A percentile compares a stretch with the other conserved stretches of the same genome.
phyloP scores from a whole-genome alignment of 164 flowering plant genomes.

The Piper betle region DNA sequence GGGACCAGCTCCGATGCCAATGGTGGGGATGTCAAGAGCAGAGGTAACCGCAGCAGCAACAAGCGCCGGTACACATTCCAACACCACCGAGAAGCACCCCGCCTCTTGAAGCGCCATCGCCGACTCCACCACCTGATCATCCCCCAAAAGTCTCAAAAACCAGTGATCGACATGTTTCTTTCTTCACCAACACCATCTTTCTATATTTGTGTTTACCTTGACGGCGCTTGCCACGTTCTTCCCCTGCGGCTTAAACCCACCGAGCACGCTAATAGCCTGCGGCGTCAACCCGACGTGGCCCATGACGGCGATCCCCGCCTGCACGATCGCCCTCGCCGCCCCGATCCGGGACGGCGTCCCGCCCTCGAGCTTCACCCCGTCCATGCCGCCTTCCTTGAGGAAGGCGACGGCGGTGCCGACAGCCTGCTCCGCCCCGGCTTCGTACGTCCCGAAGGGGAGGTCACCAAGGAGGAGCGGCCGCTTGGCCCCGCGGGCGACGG shows the following conservation, averaged over 20 bases:
- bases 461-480: constrained; percentile 80
- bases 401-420: constrained; percentile 75
- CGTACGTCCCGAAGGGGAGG: constrained; percentile 82
- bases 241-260: constrained; percentile 98
- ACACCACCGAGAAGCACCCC: constrained; percentile 84
- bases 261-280: constrained; percentile 95
- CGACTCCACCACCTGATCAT: constrained; percentile 92
- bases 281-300: constrained; percentile 97
- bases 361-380: constrained; percentile 93
- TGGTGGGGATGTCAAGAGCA: constrained; percentile 75
- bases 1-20: constrained; percentile 95
- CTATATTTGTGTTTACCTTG: constrained; percentile 38
- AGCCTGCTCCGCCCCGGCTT: constrained; percentile 68
- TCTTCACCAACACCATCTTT: too few relatives aligned
- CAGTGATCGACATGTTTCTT: not conserved
- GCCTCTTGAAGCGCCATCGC: constrained; percentile 84
- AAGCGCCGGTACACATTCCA: constrained; percentile 87
- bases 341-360: constrained; percentile 76
- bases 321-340: constrained; percentile 83
- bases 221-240: constrained; percentile 66
- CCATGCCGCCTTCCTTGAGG: constrained; percentile 95
- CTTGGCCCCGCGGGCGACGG: constrained; percentile 80
- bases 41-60: constrained; percentile 94
- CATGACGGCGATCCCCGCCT: constrained; percentile 98
- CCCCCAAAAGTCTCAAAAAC: not conserved